Evolutionary conservation across 129 eudicot species (phyloP), one percentile per base, ranked within the genome.

Genomic region (Solidago caesia): DNA sequence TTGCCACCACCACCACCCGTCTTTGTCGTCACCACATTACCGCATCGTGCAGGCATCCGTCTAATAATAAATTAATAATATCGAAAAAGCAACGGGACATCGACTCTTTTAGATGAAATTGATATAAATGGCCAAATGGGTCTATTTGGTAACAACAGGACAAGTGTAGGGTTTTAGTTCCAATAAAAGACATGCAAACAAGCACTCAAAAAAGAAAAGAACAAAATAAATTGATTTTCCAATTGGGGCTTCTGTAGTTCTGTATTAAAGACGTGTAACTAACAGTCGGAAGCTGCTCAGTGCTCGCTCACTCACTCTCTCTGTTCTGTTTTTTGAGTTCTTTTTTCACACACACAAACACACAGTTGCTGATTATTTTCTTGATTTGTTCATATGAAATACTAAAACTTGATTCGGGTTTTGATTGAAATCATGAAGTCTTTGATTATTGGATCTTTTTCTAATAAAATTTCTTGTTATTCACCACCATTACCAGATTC

Each of bases 371-470:
- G 55, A 13, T 68, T 57, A 21, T 70, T 49, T 70, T 56, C 9
- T 63, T 70, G 58, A 49, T 71, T 64, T 43, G 52, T 71, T 62
- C 66, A 42, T 70, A 44, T 64, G 58, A 77, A 70, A 13, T 60
- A 5, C 39, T 33, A 33, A 39, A 45, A 10, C 21, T 56, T 77
- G 72, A 79, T 73, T 79, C 64, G 69, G 52, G 74, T 55, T 72
- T 79, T 44, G 73, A 55, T 72, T 6, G 3, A 56, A 56, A 79
- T 7, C 10, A 79, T 79, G 83, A 79, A 79, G 75, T 67, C 79
- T 73, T 73, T 73, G 46, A 79, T 79, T 73, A 57, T 73, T 73
- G 79, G 83, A 47, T 79, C 83, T 65, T 66, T 79, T 58, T 27
- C 83, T 57, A 73, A 39, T 52, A 79, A 48, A n/a, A 41, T 79